Percentiles rank a stretch among this genome's conserved stretches.
These are phyloP conservation scores for Perilla frutescens DNA, from an alignment of 257 asterid genomes.

Conservation along the genomic window DNA sequence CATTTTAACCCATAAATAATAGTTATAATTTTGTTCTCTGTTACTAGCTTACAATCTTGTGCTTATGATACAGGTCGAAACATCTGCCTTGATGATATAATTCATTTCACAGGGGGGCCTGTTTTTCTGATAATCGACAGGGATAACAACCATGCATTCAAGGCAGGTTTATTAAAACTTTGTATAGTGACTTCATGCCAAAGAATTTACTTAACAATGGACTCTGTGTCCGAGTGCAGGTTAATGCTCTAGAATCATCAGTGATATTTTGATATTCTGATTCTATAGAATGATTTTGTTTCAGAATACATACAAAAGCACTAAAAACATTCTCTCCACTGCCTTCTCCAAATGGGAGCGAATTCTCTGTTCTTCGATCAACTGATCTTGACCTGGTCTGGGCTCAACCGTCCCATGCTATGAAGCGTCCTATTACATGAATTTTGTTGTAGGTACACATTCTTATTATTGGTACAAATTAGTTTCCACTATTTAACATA, in stretches of 20 bases:
- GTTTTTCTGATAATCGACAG: slow-evolving; percentile 89
- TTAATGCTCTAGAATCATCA: slow-evolving; percentile 13
- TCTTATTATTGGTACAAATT: no score
- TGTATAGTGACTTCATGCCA: slow-evolving; percentile 43
- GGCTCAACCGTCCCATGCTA: no score
- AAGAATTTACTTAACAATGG: slow-evolving; percentile 26
- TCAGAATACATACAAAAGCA: slow-evolving; percentile 62
- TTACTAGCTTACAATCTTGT: slow-evolving; percentile 31
- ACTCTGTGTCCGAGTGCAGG: slow-evolving; percentile 32
- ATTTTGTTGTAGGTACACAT: no score
- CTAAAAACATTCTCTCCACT: slow-evolving; percentile 67
- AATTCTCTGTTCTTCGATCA: slow-evolving; percentile 81
- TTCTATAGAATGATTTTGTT: slow-evolving; percentile 31
- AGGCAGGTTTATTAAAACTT: slow-evolving; percentile 99
- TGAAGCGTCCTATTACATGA: no score
- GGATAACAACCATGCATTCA: slow-evolving; percentile 95
- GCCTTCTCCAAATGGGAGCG: no score
- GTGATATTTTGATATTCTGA: slow-evolving; percentile 32
- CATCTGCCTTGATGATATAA: slow-evolving; percentile 85
- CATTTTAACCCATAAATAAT: slow-evolving; percentile 29
- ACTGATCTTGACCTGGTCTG: slow-evolving; percentile 81
- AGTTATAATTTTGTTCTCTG: slow-evolving; percentile 25
- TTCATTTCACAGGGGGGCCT: slow-evolving; percentile 95
- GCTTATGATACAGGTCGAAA: slow-evolving; percentile 69
- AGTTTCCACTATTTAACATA: no score